Conservation (phyloP, 1,139 yeast genomes). For the Nakaseomyces delphensis region DNA sequence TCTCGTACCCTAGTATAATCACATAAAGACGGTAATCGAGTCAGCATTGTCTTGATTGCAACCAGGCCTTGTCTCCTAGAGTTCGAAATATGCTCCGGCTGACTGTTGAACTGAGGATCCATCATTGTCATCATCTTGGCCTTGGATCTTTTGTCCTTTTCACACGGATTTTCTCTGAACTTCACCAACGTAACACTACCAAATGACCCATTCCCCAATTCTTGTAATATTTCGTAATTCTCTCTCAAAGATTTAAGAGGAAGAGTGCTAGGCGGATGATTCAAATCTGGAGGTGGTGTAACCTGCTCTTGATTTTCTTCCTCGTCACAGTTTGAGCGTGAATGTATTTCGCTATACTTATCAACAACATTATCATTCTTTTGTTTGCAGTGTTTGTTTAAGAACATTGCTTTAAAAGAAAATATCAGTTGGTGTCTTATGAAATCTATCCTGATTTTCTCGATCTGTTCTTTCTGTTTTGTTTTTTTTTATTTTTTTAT, state of each 20-base stretch:
- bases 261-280: constrained; percentile 34
- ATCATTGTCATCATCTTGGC: constrained; percentile 8
- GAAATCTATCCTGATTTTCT: too few species aligned
- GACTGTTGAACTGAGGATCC: constrained; percentile 1
- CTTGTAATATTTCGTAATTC: constrained; percentile 44
- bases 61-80: constrained; percentile 43
- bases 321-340: constrained; percentile 2
- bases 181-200: constrained; percentile 65
- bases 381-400: neutral
- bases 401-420: neutral
- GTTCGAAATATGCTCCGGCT: constrained; percentile 8
- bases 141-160: constrained; percentile 8
- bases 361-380: neutral
- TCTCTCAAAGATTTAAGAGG: constrained; percentile 38
- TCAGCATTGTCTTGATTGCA: constrained; percentile 77
- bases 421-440: neutral
- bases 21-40: constrained; percentile 39
- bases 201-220: constrained; percentile 70
- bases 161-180: constrained; percentile 11
- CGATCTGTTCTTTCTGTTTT: too few species aligned
- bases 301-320: neutral
- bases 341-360: neutral
- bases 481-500: too few species aligned
- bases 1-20: constrained; percentile 68
- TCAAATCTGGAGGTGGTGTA: constrained; percentile 31